Conservation (phyloP, 2,329 filamentous ascomycete genomes). For the Cordyceps militaris region DNA sequence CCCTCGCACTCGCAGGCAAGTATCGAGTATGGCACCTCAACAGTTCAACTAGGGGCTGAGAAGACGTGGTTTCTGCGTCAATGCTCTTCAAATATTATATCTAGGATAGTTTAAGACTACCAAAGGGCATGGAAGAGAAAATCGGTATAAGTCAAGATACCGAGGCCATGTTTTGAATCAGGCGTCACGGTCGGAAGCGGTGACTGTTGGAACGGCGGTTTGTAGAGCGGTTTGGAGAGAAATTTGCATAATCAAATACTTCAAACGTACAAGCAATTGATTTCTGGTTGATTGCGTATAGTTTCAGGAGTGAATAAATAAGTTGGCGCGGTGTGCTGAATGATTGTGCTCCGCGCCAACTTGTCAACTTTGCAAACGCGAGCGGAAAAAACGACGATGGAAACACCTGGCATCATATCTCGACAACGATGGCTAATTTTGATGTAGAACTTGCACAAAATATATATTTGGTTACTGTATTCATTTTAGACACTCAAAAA, state of each 20-base stretch:
- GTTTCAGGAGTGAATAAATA: neutral
- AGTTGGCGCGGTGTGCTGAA: neutral
- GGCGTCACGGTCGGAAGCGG: slow-evolving; percentile 1
- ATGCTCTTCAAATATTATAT: neutral
- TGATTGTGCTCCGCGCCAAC: neutral
- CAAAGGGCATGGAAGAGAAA: neutral
- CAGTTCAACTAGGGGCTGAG: neutral
- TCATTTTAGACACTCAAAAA: neutral
- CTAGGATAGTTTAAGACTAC: neutral
- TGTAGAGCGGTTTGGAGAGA: neutral
- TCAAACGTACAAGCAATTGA: neutral
- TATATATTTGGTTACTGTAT: neutral
- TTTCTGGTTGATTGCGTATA: neutral
- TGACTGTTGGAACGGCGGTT: neutral
- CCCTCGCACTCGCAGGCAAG: slow-evolving; percentile 4
- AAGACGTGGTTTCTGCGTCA: neutral
- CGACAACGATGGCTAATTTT: neutral
- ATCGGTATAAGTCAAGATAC: slow-evolving; percentile 11
- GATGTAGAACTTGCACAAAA: slow-evolving; percentile 3
- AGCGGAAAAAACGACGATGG: slow-evolving; percentile 12
- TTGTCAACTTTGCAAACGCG: slow-evolving; percentile 11
- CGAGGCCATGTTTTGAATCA: neutral
- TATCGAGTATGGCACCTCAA: neutral
- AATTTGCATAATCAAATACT: neutral
- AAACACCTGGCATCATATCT: neutral